phyloP scores from a whole-genome alignment of 257 asterid genomes.

The Anisodus acutangulus region DNA sequence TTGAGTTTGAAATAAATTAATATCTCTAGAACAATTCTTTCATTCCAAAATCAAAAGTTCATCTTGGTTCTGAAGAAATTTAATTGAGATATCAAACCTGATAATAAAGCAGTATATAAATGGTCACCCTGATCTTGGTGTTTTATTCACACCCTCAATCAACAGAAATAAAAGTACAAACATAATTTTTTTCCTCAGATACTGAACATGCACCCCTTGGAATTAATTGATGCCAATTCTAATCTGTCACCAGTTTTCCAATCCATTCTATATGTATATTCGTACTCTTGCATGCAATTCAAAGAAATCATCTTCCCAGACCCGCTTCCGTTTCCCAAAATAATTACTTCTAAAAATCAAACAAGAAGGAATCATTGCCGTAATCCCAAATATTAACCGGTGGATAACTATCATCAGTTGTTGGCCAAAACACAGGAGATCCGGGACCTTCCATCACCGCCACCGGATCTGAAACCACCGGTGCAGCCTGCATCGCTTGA shows the following conservation, averaged over 20 bases:
- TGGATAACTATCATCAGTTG: slow-evolving; percentile 56
- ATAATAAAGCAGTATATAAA: neutral
- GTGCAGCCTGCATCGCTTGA: slow-evolving; percentile 36
- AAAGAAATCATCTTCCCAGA: neutral
- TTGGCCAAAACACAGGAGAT: slow-evolving; percentile 62
- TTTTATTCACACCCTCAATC: neutral
- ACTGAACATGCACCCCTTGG: neutral
- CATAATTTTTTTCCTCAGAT: neutral
- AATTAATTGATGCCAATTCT: neutral
- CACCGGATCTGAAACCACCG: slow-evolving; percentile 44
- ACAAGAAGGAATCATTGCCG: slow-evolving; percentile 62
- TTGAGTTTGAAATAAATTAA: neutral
- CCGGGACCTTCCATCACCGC: slow-evolving; percentile 40
- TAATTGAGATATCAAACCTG: slow-evolving; percentile 17
- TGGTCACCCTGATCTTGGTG: neutral
- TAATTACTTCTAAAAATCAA: slow-evolving; percentile 47
- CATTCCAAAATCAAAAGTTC: neutral
- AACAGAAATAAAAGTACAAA: neutral
- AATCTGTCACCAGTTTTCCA: neutral
- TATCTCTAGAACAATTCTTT: neutral
- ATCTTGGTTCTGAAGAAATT: neutral
- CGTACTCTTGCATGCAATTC: neutral
- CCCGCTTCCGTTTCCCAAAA: too few species aligned
- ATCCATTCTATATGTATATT: neutral
- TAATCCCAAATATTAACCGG: slow-evolving; percentile 68